Percentiles rank a stretch among this genome's conserved stretches.
Conservation (phyloP, 257 asterid species). For the Capsicum pubescens region DNA sequence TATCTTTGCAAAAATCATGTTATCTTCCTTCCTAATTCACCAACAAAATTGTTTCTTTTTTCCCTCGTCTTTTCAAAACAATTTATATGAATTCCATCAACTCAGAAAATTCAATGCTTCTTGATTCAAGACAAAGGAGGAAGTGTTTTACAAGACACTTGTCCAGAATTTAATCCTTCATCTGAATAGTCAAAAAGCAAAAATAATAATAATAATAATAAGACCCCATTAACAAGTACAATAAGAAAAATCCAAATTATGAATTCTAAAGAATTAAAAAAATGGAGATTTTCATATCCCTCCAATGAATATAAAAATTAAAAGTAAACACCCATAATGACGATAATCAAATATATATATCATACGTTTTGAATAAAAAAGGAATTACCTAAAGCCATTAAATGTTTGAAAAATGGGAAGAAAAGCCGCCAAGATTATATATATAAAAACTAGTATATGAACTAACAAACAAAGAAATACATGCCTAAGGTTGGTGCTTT, state of each 20-base stretch:
- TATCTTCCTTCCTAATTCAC: conserved; percentile 33
- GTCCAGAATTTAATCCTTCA: conserved; percentile 31
- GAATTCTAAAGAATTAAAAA: conserved; percentile 42
- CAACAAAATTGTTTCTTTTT: background rate
- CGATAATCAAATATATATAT: background rate
- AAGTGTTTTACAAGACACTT: conserved; percentile 39
- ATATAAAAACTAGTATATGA: conserved; percentile 50
- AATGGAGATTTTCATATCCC: conserved; percentile 36
- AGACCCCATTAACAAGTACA: conserved; percentile 42
- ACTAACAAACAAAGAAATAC: conserved; percentile 46
- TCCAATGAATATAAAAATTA: conserved; percentile 36
- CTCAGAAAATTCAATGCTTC: conserved; percentile 18
- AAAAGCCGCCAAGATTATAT: conserved; percentile 54
- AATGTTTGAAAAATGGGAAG: conserved; percentile 37
- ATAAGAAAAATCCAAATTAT: conserved; percentile 53
- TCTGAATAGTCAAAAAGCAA: background rate
- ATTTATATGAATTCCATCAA: conserved; percentile 25
- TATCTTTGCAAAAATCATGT: conserved; percentile 58
- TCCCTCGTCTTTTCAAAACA: conserved; percentile 23
- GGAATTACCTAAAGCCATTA: conserved; percentile 64
- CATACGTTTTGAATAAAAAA: background rate
- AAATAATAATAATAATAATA: background rate
- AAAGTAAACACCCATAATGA: conserved; percentile 19
- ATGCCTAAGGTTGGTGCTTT: conserved; percentile 48
- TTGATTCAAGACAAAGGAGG: conserved; percentile 38